phyloP scores from a whole-genome alignment of 148 eudicot species.

The Camellia sinensis region DNA sequence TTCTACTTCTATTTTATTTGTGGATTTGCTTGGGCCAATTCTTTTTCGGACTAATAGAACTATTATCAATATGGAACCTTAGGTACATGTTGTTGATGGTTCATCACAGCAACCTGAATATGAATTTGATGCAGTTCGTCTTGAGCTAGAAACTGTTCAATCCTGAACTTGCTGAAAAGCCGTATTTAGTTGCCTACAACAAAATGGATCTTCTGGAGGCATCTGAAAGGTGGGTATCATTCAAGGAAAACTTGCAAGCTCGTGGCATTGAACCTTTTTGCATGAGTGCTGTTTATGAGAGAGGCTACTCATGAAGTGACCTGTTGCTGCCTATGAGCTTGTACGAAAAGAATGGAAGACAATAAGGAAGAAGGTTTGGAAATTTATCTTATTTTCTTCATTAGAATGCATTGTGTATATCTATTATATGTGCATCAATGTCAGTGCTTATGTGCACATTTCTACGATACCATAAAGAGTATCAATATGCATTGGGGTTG shows the following conservation, averaged over 20 bases:
- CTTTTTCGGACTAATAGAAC: constrained; percentile 12
- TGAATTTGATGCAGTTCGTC: constrained; percentile 91
- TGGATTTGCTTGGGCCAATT: constrained; percentile 1
- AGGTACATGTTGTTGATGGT: constrained; percentile 97
- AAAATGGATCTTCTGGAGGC: constrained; percentile 99
- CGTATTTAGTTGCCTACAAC: constrained; percentile 79
- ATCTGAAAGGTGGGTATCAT: constrained; percentile 66
- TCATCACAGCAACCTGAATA: constrained; percentile 90
- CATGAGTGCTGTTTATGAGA: constrained; percentile 78
- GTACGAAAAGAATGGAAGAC: constrained; percentile 44
- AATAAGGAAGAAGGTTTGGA: constrained; percentile 54
- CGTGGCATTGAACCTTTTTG: constrained; percentile 72
- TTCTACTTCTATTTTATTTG: not conserved
- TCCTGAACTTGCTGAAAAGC: constrained; percentile 88
- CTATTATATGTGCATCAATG: not conserved
- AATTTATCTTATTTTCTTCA: not conserved
- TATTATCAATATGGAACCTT: constrained; percentile 23
- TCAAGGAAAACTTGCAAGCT: constrained; percentile 51
- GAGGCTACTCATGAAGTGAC: constrained; percentile 76
- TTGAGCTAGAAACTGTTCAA: constrained; percentile 85
- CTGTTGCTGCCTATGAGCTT: constrained; percentile 82
- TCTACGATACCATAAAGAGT: not conserved
- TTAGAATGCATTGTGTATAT: too few relatives aligned
- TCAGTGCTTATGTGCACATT: not conserved
- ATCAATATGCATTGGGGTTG: not conserved